Conservation (phyloP, 768 basidiomycete species). For the Tulasnella sp. region DNA sequence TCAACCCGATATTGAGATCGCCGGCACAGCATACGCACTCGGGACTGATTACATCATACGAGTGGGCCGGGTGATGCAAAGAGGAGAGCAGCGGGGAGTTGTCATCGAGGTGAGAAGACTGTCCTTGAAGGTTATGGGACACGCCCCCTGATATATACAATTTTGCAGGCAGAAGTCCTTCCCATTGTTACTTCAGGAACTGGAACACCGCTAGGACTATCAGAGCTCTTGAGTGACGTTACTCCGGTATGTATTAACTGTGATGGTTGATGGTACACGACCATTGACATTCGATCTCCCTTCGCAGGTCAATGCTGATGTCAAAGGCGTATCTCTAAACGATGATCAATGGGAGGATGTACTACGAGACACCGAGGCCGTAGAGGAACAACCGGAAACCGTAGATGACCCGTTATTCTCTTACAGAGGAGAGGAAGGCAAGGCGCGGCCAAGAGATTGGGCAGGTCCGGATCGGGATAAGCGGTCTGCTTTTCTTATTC, state of each 20-base stretch:
- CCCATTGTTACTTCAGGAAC: background rate
- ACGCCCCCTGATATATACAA: background rate
- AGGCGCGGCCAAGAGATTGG: background rate
- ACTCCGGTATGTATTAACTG: conserved; percentile 6
- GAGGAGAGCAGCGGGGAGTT: background rate
- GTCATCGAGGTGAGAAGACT: conserved; percentile 6
- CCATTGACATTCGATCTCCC: background rate
- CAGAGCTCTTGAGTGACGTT: background rate
- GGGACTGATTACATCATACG: conserved; percentile 10
- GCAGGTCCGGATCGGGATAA: conserved; percentile 13
- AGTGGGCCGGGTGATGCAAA: conserved; percentile 5
- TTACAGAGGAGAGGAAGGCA: conserved; percentile 4
- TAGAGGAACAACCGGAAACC: background rate
- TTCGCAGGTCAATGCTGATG: conserved; percentile 5
- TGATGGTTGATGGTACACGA: background rate
- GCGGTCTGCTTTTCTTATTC: conserved; percentile 10
- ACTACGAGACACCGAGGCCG: background rate
- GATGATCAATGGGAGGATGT: conserved; percentile 12
- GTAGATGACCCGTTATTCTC: conserved; percentile 1
- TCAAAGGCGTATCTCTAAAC: conserved; percentile 4
- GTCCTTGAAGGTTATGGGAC: no score
- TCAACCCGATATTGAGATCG: conserved; percentile 9
- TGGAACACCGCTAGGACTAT: background rate
- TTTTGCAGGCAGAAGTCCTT: conserved; percentile 5
- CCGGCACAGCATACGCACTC: conserved; percentile 4